Base-by-base conservation (phyloP, 169 alveolate species). In the Blepharisma undulans region DNA sequence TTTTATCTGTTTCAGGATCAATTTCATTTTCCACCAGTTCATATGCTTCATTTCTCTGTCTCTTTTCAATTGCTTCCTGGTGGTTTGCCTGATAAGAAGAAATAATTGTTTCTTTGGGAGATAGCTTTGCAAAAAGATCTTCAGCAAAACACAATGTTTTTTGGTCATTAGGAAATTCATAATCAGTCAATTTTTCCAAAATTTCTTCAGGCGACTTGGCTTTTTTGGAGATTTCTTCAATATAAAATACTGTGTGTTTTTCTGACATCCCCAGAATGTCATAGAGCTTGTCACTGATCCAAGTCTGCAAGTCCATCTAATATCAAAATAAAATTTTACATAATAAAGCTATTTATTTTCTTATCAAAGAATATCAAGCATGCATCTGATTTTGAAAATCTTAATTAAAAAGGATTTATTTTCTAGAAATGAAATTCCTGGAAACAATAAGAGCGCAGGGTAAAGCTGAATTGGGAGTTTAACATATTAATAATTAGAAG, bases 81-180 rank as follows among this genome's bases (percentile, higher is more conserved):
- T 30, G 22, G 36, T 71, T 32, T 76, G 25, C 29, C 78, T 33
- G 87, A 6, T 72, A 33, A 21, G 79, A 19, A 0, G 71, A 66
- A 22, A 19, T 21, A 22, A 19, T 27, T 60, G 61, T 21, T 48
- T 30, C 36, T 84, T 32, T 59, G 8, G 66, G 87, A 25, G 89
- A 86, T 27, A 61, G 34, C 66, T 76, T 88, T 72, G 25, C 59
- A 25, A n/a, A 72, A 18, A 88, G 59, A 18, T 88, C 32, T 36
- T 72, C 33, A 34, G 87, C 85, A 29, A 88, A 88, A 19, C 36
- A 19, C 8, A 21, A 8, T 32, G 77, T 3, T 33, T 72, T 19
- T n/a, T 21, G 60, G 59, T 33, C 77, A n/a, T 88, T 72, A 34
- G 92, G 92, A 48, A 88, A 88, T 21, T 88, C 92, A 76, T 74